These are phyloP conservation scores for Pistacia vera DNA, from an alignment of 345 rosid genomes.

Conservation along the genomic window DNA sequence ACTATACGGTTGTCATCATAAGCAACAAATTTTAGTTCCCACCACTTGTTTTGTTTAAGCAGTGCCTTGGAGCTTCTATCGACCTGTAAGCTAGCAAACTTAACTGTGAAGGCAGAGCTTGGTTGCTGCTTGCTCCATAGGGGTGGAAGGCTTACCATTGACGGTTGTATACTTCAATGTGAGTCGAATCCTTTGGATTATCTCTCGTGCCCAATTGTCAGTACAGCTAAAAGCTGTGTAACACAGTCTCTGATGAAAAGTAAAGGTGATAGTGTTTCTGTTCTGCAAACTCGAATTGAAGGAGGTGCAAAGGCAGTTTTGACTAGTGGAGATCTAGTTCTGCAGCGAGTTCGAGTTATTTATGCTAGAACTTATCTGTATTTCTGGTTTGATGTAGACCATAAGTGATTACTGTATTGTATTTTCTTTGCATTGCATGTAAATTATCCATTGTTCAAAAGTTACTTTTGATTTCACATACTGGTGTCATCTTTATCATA, in stretches of 20 bases:
- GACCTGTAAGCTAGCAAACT: constrained; percentile 79
- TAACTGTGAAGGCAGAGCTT: constrained; percentile 88
- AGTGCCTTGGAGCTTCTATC: constrained; percentile 88
- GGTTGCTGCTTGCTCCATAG: constrained; percentile 95
- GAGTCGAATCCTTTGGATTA: constrained; percentile 81
- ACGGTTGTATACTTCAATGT: constrained; percentile 89
- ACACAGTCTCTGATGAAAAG: constrained; percentile 38
- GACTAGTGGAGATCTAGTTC: constrained; percentile 69
- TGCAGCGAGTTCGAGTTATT: constrained; percentile 92
- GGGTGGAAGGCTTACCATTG: constrained; percentile 87
- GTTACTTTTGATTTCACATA: background rate
- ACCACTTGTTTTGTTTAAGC: constrained; percentile 33
- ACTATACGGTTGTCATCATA: background rate
- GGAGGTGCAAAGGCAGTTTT: constrained; percentile 92
- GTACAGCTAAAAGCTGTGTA: constrained; percentile 57
- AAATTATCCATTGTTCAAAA: background rate
- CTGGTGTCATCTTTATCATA: too few species aligned
- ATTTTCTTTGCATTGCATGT: background rate
- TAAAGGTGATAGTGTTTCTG: constrained; percentile 57
- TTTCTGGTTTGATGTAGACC: constrained; percentile 89
- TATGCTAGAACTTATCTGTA: constrained; percentile 65
- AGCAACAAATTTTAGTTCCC: constrained; percentile 19
- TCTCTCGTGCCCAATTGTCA: constrained; percentile 85
- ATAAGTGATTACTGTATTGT: constrained; percentile 29
- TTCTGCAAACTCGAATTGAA: constrained; percentile 78